Percentiles rank a stretch among this genome's conserved stretches.
phyloP scores from a whole-genome alignment of 2,329 filamentous ascomycete species.

The Pseudonectria buxi region DNA sequence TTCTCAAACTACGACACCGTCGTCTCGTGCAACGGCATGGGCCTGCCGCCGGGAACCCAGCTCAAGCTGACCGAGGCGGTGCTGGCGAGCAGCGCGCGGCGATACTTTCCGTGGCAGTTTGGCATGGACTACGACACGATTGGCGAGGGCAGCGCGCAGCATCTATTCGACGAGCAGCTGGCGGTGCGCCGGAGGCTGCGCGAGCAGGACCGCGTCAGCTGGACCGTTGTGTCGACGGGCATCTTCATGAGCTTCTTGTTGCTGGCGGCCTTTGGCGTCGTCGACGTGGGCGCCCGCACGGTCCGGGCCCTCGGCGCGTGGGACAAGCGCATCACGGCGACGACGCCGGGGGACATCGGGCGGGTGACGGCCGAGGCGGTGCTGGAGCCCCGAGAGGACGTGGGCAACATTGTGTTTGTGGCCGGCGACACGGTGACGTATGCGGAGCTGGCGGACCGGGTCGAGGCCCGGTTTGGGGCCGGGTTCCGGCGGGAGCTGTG shows the following conservation, averaged over 20 bases:
- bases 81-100: slow-evolving; percentile 39
- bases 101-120: slow-evolving; percentile 68
- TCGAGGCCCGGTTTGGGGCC: slow-evolving; percentile 36
- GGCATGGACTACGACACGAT: slow-evolving; percentile 65
- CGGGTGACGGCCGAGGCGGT: slow-evolving; percentile 50
- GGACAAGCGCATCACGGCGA: slow-evolving; percentile 57
- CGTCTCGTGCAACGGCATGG: slow-evolving; percentile 57
- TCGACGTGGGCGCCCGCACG: slow-evolving; percentile 37
- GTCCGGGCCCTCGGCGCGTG: slow-evolving; percentile 53
- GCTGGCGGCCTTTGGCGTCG: slow-evolving; percentile 53
- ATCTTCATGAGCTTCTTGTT: slow-evolving; percentile 68
- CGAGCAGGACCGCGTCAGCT: slow-evolving; percentile 40
- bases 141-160: slow-evolving; percentile 51
- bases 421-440: slow-evolving; percentile 60
- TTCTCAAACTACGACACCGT: slow-evolving; percentile 46
- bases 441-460: slow-evolving; percentile 41
- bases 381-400: slow-evolving; percentile 29
- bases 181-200: slow-evolving; percentile 48
- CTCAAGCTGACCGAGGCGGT: slow-evolving; percentile 50
- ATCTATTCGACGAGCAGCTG: slow-evolving; percentile 62
- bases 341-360: slow-evolving; percentile 58
- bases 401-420: slow-evolving; percentile 45
- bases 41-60: slow-evolving; percentile 47
- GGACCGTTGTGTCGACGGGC: slow-evolving; percentile 62
- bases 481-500: slow-evolving; percentile 44